phyloP scores from a whole-genome alignment of 2,329 filamentous ascomycete genomes.

The Botrytis elliptica region DNA sequence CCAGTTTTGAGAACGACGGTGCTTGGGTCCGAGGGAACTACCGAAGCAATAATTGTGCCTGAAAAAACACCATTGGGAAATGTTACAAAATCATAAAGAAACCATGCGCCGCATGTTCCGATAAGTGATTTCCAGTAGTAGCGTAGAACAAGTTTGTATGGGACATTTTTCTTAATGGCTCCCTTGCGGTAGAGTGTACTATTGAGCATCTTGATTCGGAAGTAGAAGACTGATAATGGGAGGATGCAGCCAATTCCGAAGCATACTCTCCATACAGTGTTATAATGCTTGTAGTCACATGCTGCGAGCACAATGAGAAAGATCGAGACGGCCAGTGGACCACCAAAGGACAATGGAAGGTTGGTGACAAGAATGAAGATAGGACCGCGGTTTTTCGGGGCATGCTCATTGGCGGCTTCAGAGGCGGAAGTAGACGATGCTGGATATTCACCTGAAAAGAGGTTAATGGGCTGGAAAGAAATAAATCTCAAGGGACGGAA shows the following conservation, averaged over 20 bases:
- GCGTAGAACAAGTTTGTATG: slow-evolving; percentile 49
- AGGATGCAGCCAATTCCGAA: slow-evolving; percentile 50
- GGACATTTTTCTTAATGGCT: slow-evolving; percentile 52
- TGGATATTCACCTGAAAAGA: slow-evolving; percentile 45
- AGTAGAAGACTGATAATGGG: slow-evolving; percentile 55
- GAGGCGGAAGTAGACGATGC: slow-evolving; percentile 48
- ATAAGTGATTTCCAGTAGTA: slow-evolving; percentile 56
- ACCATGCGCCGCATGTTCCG: slow-evolving; percentile 53
- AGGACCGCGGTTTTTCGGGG: slow-evolving; percentile 42
- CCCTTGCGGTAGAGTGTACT: slow-evolving; percentile 51
- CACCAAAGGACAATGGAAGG: slow-evolving; percentile 43
- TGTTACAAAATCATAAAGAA: slow-evolving; percentile 48
- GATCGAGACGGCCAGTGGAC: slow-evolving; percentile 45
- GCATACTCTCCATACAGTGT: slow-evolving; percentile 49
- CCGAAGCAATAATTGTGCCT: slow-evolving; percentile 45
- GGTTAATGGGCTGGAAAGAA: neutral
- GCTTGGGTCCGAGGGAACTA: slow-evolving; percentile 39
- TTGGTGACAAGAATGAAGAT: slow-evolving; percentile 50
- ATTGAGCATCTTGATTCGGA: slow-evolving; percentile 54
- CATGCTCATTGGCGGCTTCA: slow-evolving; percentile 50
- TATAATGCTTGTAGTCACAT: slow-evolving; percentile 40
- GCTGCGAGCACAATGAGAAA: slow-evolving; percentile 48
- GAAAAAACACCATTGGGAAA: slow-evolving; percentile 49
- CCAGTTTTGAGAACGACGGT: slow-evolving; percentile 44
- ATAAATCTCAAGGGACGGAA: neutral